Conservation (phyloP, 2,329 filamentous ascomycete genomes). For the Plectosphaerella plurivora region DNA sequence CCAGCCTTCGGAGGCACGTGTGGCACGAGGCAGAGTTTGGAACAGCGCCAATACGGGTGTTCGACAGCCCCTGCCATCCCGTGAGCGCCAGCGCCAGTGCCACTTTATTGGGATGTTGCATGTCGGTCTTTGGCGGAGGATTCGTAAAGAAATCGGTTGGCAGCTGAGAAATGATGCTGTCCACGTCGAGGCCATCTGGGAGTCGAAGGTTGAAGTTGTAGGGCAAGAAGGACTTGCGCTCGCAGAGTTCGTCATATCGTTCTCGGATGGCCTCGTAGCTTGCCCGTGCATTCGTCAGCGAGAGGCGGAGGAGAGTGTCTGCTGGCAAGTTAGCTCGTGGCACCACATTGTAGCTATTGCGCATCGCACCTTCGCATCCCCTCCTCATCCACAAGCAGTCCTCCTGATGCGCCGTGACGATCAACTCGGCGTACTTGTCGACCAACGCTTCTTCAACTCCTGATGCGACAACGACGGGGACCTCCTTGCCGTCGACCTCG, state of each 20-base stretch:
- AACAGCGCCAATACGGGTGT: constrained; percentile 51
- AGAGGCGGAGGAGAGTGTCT: constrained; percentile 58
- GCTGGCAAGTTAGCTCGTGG: constrained; percentile 6
- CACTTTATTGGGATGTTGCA: constrained; percentile 44
- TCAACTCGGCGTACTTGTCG: constrained; percentile 68
- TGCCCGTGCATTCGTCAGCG: constrained; percentile 56
- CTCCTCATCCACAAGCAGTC: constrained; percentile 82
- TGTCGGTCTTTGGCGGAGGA: constrained; percentile 23
- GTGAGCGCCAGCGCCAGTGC: constrained; percentile 67
- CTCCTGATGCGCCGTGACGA: constrained; percentile 71
- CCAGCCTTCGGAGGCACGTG: constrained; percentile 82
- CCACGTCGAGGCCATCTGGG: constrained; percentile 46
- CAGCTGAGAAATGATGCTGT: constrained; percentile 44
- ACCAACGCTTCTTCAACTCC: constrained; percentile 69
- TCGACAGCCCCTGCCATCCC: constrained; percentile 68
- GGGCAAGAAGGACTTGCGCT: constrained; percentile 50
- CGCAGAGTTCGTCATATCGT: constrained; percentile 61
- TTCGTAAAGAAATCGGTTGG: constrained; percentile 50
- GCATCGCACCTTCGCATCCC: constrained; percentile 72
- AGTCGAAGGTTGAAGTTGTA: constrained; percentile 59
- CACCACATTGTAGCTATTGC: neutral
- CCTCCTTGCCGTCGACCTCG: constrained; percentile 50
- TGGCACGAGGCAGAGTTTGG: constrained; percentile 75
- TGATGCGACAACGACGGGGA: constrained; percentile 48
- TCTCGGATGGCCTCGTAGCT: constrained; percentile 55